phyloP scores from a whole-genome alignment of 129 eudicot genomes.

The Lonicera japonica region DNA sequence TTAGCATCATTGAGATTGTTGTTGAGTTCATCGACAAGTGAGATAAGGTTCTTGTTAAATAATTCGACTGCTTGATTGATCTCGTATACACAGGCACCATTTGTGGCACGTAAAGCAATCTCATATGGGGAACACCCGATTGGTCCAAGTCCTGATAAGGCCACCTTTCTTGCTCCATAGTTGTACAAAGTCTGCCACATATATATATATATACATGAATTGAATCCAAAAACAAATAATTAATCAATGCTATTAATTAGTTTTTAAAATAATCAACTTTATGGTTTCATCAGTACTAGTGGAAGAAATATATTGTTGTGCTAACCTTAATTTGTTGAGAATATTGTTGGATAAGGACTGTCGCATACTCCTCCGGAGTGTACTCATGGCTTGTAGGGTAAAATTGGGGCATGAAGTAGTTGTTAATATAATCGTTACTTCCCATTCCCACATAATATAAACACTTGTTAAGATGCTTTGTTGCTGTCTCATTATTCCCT shows the following conservation, averaged over 20 bases:
- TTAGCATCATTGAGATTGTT: conserved; percentile 20
- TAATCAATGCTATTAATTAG: no score
- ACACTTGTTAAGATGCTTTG: conserved; percentile 28
- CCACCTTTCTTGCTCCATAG: not conserved
- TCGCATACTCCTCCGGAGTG: conserved; percentile 25
- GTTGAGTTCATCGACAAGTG: conserved; percentile 40
- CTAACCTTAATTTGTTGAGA: conserved; percentile 26
- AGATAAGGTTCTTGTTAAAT: conserved; percentile 27
- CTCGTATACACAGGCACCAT: conserved; percentile 19
- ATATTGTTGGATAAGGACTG: conserved; percentile 25
- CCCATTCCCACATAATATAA: conserved; percentile 34
- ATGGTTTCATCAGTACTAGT: not conserved
- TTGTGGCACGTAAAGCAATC: conserved; percentile 2
- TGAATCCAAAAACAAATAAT: no score
- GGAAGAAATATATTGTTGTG: not conserved
- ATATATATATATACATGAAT: not conserved
- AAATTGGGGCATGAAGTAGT: conserved; percentile 31
- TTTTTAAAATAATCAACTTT: no score
- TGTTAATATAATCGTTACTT: conserved; percentile 48
- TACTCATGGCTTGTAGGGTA: conserved; percentile 27
- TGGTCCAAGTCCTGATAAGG: not conserved
- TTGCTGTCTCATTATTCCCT: conserved; percentile 21
- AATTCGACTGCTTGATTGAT: conserved; percentile 31
- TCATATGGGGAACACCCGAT: conserved; percentile 39
- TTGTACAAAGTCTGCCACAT: conserved; percentile 23